phyloP scores from a whole-genome alignment of 768 basidiomycete species.

The Panus rudis region DNA sequence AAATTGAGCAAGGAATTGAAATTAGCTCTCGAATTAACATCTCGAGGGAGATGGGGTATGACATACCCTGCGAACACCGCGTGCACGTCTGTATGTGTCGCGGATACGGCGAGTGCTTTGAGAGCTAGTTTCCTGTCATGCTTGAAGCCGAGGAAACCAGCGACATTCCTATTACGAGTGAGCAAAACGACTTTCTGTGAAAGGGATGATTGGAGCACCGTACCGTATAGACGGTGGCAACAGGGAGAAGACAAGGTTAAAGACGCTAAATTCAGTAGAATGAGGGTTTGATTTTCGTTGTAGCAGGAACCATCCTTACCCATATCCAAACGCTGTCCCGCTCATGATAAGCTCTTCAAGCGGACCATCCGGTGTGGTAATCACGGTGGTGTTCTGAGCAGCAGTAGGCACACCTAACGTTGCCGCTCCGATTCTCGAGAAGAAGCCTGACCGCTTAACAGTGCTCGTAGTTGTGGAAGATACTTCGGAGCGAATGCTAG shows the following conservation, averaged over 20 bases:
- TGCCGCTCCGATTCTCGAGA: slow-evolving; percentile 20
- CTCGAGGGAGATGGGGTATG: neutral
- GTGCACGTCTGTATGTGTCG: slow-evolving; percentile 63
- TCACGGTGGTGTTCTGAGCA: slow-evolving; percentile 16
- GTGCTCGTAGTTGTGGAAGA: slow-evolving; percentile 13
- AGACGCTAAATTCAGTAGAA: slow-evolving; percentile 51
- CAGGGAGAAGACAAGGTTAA: slow-evolving; percentile 75
- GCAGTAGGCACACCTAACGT: slow-evolving; percentile 14
- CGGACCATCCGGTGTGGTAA: slow-evolving; percentile 37
- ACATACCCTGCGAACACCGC: slow-evolving; percentile 68
- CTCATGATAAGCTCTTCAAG: slow-evolving; percentile 69
- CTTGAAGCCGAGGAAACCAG: slow-evolving; percentile 72
- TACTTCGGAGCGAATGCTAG: slow-evolving; percentile 16
- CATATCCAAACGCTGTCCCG: slow-evolving; percentile 63
- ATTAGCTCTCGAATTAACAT: neutral
- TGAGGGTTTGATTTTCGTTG: slow-evolving; percentile 2
- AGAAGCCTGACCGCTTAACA: slow-evolving; percentile 18
- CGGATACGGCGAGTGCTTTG: slow-evolving; percentile 60
- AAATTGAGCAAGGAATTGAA: neutral
- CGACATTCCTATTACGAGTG: slow-evolving; percentile 45
- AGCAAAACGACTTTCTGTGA: neutral
- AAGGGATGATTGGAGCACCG: slow-evolving; percentile 12
- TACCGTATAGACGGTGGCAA: slow-evolving; percentile 67
- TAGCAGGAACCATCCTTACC: slow-evolving; percentile 13
- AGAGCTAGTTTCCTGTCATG: slow-evolving; percentile 65